A percentile compares a stretch with the other conserved stretches of the same genome.
Evolutionary conservation across 2,329 filamentous ascomycete genomes (phyloP).

Genomic region (Fusarium nygamai): DNA sequence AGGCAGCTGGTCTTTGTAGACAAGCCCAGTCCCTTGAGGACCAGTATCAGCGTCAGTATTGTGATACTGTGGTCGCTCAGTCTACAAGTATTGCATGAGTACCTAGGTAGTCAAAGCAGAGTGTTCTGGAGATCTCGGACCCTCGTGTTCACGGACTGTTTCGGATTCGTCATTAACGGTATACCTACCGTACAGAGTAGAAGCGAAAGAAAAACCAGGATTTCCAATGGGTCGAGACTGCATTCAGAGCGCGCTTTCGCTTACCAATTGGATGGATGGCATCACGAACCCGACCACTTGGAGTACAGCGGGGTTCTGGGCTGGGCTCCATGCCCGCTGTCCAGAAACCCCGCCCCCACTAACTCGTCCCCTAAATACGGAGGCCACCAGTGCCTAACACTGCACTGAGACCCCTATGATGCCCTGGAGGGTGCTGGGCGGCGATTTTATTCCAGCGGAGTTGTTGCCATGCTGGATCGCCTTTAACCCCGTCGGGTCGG

Average conservation of each 20-base stretch:
- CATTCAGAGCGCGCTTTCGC: background rate
- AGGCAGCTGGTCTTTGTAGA: slow-evolving; percentile 22
- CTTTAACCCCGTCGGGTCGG: background rate
- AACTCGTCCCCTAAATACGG: background rate
- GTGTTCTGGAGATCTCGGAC: background rate
- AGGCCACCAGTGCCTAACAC: background rate
- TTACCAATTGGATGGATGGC: slow-evolving; percentile 9
- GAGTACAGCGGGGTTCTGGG: slow-evolving; percentile 6
- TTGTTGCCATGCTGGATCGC: background rate
- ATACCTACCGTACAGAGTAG: background rate
- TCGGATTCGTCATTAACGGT: slow-evolving; percentile 5
- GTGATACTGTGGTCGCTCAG: background rate
- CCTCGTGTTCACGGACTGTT: background rate
- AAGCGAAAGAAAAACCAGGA: slow-evolving; percentile 9
- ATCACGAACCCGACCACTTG: background rate
- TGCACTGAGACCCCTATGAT: slow-evolving; percentile 14
- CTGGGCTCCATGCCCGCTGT: background rate
- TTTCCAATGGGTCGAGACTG: slow-evolving; percentile 7
- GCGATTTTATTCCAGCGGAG: background rate
- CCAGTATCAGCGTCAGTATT: background rate
- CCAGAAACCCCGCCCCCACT: slow-evolving; percentile 32
- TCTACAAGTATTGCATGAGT: background rate
- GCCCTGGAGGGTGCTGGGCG: slow-evolving; percentile 8
- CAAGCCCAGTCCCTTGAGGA: background rate
- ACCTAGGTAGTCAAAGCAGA: background rate